phyloP scores from a whole-genome alignment of 352 stramenopile genomes.

The Peronospora belbahrii region DNA sequence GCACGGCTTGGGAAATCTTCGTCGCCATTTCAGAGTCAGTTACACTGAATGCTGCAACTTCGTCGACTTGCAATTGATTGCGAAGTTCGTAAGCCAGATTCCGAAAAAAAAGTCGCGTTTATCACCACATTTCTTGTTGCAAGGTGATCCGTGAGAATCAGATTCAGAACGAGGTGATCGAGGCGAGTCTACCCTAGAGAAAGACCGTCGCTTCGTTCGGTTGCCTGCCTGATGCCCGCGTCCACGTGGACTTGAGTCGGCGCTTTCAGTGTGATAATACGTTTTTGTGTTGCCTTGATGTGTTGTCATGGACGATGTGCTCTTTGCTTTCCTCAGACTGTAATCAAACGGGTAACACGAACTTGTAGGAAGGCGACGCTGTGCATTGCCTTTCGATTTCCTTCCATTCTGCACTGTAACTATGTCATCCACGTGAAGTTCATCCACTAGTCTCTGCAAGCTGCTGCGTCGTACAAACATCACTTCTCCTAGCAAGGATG shows the following conservation, averaged over 20 bases:
- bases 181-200: conserved; percentile 17
- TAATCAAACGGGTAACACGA: conserved; percentile 4
- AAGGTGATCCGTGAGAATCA: conserved; percentile 18
- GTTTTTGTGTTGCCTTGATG: conserved; percentile 10
- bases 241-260: conserved; percentile 16
- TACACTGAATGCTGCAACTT: conserved; percentile 71
- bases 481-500: conserved; percentile 27
- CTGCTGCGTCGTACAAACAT: conserved; percentile 39
- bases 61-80: conserved; percentile 61
- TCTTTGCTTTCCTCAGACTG: conserved; percentile 15
- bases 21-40: conserved; percentile 75
- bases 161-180: conserved; percentile 16
- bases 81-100: conserved; percentile 63
- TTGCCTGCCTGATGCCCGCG: conserved; percentile 10
- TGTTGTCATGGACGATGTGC: conserved; percentile 4
- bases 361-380: conserved; percentile 1
- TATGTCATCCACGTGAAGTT: conserved; percentile 31
- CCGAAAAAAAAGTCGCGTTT: conserved; percentile 84
- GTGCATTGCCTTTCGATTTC: background rate
- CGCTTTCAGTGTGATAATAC: conserved; percentile 14
- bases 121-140: conserved; percentile 52
- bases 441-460: conserved; percentile 48
- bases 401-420: conserved; percentile 10
- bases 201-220: conserved; percentile 10
- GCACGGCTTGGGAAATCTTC: conserved; percentile 60